Conservation (phyloP, 1,139 yeast species). For the Suhomyces bokatorum region DNA sequence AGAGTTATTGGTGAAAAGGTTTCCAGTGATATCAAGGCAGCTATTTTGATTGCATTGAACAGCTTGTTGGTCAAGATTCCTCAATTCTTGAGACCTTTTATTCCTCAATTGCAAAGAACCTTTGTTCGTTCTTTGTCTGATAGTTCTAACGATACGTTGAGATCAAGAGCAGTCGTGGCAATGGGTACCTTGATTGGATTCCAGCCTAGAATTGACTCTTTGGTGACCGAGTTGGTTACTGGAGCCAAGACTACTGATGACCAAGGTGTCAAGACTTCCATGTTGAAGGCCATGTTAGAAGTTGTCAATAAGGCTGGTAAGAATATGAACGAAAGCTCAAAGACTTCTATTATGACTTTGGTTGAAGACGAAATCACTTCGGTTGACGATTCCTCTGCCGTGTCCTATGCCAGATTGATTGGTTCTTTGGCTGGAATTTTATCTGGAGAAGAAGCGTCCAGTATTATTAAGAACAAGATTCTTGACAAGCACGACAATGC, state of each 20-base stretch:
- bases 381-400: conserved; percentile 59
- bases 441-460: conserved; percentile 62
- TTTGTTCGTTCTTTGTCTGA: conserved; percentile 91
- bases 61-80: conserved; percentile 81
- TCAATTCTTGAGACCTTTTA: conserved; percentile 87
- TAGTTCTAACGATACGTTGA: conserved; percentile 64
- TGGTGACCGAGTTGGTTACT: conserved; percentile 76
- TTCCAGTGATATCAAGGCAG: conserved; percentile 85
- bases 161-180: conserved; percentile 88
- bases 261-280: conserved; percentile 76
- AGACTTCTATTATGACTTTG: conserved; percentile 65
- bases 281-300: conserved; percentile 82
- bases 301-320: conserved; percentile 80
- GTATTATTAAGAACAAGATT: conserved; percentile 62
- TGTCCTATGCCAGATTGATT: conserved; percentile 74
- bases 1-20: conserved; percentile 98
- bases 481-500: conserved; percentile 33
- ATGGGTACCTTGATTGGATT: conserved; percentile 82
- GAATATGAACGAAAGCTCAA: conserved; percentile 73
- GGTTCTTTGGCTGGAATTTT: conserved; percentile 76
- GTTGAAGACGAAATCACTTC: conserved; percentile 68
- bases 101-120: conserved; percentile 96
- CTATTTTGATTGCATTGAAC: conserved; percentile 82
- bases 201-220: conserved; percentile 93
- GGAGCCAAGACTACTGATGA: conserved; percentile 64